Evolutionary conservation across 345 rosid genomes (phyloP), one percentile per base, ranked within the genome.

Genomic region (Citrus sinensis): DNA sequence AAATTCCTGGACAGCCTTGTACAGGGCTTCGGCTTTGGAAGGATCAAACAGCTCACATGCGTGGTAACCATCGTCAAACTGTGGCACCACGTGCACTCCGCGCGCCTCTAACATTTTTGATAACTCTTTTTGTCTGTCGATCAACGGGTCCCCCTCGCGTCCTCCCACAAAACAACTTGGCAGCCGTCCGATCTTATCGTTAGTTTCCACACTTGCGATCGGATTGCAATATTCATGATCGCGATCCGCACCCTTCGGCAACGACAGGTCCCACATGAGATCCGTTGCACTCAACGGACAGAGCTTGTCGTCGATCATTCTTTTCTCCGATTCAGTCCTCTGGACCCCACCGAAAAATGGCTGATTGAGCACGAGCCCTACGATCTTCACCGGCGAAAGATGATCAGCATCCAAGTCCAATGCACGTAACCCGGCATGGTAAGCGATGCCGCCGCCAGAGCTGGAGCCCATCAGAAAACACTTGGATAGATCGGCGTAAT

Each of bases 171-270:
- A 81, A 76, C 89, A 86, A 76, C 76, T 75, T 8, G 90, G 94
- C 6, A 95, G 79, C 78, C 87, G 85, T 78, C 82, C 75, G 79
- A 91, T 88, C 60, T 86, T 89, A 65, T 79, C 89, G 17, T 51
- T 77, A 1, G 79, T 30, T 30, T 85, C 63, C 19, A 81, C 88
- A 4, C 70, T 71, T 7, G 67, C 81, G 35, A 79, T 74, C 14
- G 94, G 98, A 68, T 95, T 91, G 71, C 93, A 82, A 64, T 86
- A 93, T 80, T 87, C 91, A 71, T 92, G 99, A 65, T 91, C 96
- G 1, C 98, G 92, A 66, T 90, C 90, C 1, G 87, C 92, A 9
- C 83, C 95, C 34, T 80, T 6, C 0, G 98, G 97, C 80, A 95
- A 76, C 10, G 94, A 85, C 20, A 93, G 90, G 0, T 86, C 84